phyloP scores from a whole-genome alignment of 305 asterid species.

The Solanum aculeatissimum region DNA sequence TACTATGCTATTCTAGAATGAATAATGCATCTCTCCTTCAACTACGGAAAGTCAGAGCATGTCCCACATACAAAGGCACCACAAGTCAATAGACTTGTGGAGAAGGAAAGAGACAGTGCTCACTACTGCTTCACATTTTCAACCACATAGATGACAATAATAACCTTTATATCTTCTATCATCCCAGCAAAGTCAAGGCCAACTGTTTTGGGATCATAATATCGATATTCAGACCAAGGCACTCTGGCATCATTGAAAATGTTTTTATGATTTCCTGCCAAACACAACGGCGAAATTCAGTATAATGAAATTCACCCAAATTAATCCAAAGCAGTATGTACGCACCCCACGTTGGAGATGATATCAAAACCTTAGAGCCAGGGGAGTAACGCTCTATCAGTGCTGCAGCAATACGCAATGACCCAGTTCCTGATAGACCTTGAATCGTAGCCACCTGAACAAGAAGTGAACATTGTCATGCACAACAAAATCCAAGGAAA shows the following conservation, averaged over 20 bases:
- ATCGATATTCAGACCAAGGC: constrained; percentile 92
- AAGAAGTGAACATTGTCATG: not conserved
- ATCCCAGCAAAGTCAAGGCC: constrained; percentile 95
- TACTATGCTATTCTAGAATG: not conserved
- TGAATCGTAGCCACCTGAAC: constrained; percentile 87
- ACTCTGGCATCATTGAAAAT: constrained; percentile 89
- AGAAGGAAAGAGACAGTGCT: not conserved
- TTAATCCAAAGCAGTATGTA: constrained; percentile 1
- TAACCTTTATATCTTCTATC: constrained; percentile 94
- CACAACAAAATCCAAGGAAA: not conserved
- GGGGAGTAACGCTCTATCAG: constrained; percentile 81
- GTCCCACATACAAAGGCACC: not conserved
- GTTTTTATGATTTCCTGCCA: constrained; percentile 90
- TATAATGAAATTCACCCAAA: not conserved
- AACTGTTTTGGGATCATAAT: constrained; percentile 87
- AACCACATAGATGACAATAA: not conserved
- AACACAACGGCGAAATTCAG: not conserved
- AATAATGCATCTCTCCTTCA: not conserved
- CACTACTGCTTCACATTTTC: not conserved
- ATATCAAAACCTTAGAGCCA: constrained; percentile 76
- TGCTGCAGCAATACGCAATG: constrained; percentile 93
- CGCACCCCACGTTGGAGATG: constrained; percentile 98
- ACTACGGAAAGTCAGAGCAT: not conserved
- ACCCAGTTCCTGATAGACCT: constrained; percentile 99
- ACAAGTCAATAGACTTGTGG: not conserved